Conservation (phyloP, 148 eudicot species). For the Rhododendron henanense region DNA sequence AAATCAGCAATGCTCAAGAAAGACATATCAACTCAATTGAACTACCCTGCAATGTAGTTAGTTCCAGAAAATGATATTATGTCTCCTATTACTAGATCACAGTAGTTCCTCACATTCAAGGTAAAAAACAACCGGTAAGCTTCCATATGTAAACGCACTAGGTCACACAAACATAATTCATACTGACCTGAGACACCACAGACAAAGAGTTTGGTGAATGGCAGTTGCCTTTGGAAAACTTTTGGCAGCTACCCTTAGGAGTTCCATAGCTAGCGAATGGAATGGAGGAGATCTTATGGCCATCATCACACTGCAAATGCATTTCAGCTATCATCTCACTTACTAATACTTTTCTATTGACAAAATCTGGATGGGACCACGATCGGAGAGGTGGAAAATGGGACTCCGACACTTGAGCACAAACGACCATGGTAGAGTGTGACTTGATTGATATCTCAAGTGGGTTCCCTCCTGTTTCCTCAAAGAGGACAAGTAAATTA, state of each 20-base stretch:
- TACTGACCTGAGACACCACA: slow-evolving; percentile 65
- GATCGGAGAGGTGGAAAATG: slow-evolving; percentile 69
- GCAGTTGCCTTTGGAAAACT: slow-evolving; percentile 61
- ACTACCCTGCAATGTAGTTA: too few species aligned
- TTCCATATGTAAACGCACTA: not conserved
- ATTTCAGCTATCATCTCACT: slow-evolving; percentile 53
- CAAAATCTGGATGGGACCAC: slow-evolving; percentile 47
- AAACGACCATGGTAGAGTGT: slow-evolving; percentile 40
- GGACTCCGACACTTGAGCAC: slow-evolving; percentile 63
- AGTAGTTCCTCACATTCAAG: not conserved
- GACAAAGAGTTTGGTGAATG: slow-evolving; percentile 58
- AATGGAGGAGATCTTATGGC: slow-evolving; percentile 51
- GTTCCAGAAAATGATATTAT: not conserved
- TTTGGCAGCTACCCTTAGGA: slow-evolving; percentile 72
- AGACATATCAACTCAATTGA: too few species aligned
- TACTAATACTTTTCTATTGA: slow-evolving; percentile 26
- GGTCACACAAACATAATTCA: not conserved
- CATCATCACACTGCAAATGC: slow-evolving; percentile 73
- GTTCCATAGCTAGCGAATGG: slow-evolving; percentile 91
- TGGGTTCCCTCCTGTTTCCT: slow-evolving; percentile 87
- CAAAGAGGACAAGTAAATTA: slow-evolving; percentile 77
- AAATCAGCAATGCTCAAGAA: too few species aligned
- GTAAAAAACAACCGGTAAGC: not conserved
- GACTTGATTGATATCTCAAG: slow-evolving; percentile 57
- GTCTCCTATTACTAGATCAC: too few species aligned